Conservation (phyloP, 2,329 filamentous ascomycete genomes). For the Zymoseptoria tritici region DNA sequence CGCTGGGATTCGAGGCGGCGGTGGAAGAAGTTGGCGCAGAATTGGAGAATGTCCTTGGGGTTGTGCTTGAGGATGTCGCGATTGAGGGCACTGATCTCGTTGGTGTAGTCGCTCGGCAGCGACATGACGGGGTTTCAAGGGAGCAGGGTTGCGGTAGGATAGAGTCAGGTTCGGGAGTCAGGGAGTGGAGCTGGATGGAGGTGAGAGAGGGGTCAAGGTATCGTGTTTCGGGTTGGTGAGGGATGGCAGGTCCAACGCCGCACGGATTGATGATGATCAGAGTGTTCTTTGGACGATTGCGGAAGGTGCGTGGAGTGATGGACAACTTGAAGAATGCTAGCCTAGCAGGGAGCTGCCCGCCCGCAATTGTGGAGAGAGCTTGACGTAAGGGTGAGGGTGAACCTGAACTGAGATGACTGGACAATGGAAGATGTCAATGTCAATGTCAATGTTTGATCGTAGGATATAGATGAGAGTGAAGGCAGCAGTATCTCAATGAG, state of each 20-base stretch:
- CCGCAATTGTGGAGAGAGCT: neutral
- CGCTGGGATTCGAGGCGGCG: conserved; percentile 59
- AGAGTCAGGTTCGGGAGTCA: neutral
- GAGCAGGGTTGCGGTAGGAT: neutral
- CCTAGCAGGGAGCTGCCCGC: too few species aligned
- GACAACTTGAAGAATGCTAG: too few species aligned
- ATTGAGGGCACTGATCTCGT: conserved; percentile 57
- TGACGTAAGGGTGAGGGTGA: neutral
- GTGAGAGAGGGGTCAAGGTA: neutral
- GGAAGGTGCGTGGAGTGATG: too few species aligned
- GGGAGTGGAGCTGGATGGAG: neutral
- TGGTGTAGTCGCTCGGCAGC: conserved; percentile 50
- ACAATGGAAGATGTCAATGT: too few species aligned
- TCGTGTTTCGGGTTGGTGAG: neutral
- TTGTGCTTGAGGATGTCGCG: conserved; percentile 52
- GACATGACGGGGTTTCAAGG: conserved; percentile 15
- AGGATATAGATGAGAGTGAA: too few species aligned
- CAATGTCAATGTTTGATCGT: too few species aligned
- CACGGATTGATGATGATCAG: too few species aligned
- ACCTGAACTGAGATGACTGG: too few species aligned
- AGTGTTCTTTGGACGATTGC: too few species aligned
- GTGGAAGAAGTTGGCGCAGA: conserved; percentile 62
- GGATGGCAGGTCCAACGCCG: neutral
- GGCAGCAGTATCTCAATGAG: too few species aligned
- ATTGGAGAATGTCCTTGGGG: conserved; percentile 59